These are phyloP conservation scores for Penicillium mononematosum DNA, from an alignment of 495 filamentous ascomycete species.

Conservation along the genomic window DNA sequence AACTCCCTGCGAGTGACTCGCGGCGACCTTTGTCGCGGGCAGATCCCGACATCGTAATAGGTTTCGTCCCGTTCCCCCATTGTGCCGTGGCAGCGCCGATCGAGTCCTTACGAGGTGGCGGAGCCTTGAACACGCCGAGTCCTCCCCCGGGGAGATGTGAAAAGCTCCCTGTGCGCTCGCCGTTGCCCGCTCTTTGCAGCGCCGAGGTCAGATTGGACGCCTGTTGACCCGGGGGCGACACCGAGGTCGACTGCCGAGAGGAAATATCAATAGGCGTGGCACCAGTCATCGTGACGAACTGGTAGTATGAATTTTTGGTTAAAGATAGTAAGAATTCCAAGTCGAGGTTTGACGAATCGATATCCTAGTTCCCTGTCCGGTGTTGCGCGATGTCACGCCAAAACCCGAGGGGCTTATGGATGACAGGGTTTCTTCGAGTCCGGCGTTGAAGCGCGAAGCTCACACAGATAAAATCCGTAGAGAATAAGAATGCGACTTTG, in stretches of 20 bases:
- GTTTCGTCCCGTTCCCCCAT: constrained; percentile 74
- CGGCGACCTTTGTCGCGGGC: constrained; percentile 73
- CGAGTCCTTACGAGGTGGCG: constrained; percentile 65
- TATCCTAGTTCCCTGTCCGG: constrained; percentile 40
- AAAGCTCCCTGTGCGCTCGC: constrained; percentile 43
- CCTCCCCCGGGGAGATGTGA: constrained; percentile 44
- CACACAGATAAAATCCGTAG: constrained; percentile 40
- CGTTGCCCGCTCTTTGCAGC: constrained; percentile 48
- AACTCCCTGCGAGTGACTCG: constrained; percentile 82
- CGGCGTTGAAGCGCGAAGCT: constrained; percentile 42
- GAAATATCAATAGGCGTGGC: constrained; percentile 66
- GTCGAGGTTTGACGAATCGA: constrained; percentile 7
- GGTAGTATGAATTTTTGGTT: constrained; percentile 3
- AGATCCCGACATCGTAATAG: constrained; percentile 77
- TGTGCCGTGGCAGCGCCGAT: constrained; percentile 56
- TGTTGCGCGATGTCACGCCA: constrained; percentile 42
- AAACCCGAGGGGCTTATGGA: constrained; percentile 43
- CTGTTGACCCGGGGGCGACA: constrained; percentile 60
- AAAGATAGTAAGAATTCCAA: constrained; percentile 5
- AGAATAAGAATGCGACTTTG: constrained; percentile 36
- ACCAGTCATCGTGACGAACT: constrained; percentile 47
- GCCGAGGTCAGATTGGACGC: constrained; percentile 63
- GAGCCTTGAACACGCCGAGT: constrained; percentile 60
- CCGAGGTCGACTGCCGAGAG: constrained; percentile 57
- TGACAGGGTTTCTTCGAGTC: constrained; percentile 38